These are phyloP conservation scores for Tetraselmis striata DNA, from an alignment of 139 green algal genomes.

Conservation along the genomic window DNA sequence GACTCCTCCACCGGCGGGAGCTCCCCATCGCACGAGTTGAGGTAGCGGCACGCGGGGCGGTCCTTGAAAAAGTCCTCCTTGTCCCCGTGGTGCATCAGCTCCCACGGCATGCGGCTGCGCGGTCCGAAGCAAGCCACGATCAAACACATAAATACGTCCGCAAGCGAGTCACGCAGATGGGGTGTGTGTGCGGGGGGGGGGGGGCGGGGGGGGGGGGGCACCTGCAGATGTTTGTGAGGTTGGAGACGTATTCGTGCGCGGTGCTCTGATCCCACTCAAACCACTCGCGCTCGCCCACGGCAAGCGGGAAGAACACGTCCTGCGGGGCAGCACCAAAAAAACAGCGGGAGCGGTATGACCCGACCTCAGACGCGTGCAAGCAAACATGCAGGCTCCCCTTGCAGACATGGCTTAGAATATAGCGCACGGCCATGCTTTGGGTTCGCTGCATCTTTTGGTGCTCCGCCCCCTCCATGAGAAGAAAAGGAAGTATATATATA, in stretches of 20 bases:
- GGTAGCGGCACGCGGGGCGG: background rate
- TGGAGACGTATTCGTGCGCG: background rate
- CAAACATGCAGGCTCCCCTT: too few species aligned
- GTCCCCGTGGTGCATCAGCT: background rate
- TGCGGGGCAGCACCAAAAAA: too few species aligned
- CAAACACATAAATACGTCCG: too few species aligned
- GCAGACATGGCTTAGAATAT: too few species aligned
- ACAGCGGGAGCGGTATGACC: too few species aligned
- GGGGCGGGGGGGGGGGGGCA: background rate
- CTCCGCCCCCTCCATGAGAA: too few species aligned
- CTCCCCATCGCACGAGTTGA: slow-evolving; percentile 1
- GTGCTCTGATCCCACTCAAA: background rate
- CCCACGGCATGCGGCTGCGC: background rate
- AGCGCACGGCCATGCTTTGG: too few species aligned
- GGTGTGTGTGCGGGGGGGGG: background rate
- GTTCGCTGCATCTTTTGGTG: too few species aligned
- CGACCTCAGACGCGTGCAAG: too few species aligned
- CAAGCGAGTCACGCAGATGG: too few species aligned
- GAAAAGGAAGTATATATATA: too few species aligned
- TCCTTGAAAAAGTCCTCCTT: background rate
- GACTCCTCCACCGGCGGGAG: background rate
- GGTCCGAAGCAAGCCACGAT: too few species aligned
- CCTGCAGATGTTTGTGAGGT: background rate
- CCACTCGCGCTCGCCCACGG: background rate
- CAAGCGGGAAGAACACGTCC: background rate